Evolutionary conservation across 345 rosid genomes (phyloP).

Genomic region (Salix exigua): DNA sequence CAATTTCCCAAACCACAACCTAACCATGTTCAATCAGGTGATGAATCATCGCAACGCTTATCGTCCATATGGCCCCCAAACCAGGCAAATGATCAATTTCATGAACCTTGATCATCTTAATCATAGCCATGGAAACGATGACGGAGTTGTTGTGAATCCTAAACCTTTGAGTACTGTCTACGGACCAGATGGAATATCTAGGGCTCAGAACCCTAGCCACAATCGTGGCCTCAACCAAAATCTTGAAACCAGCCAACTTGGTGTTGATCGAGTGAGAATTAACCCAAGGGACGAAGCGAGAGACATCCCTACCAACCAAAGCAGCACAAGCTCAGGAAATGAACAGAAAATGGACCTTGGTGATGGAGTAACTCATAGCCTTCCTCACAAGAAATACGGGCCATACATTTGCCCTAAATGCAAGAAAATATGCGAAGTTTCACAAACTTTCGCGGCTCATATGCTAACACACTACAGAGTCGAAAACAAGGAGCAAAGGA

Average conservation of each 20-base stretch:
- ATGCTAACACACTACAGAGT: conserved; percentile 3
- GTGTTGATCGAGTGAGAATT: too few relatives aligned
- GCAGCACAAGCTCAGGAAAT: too few relatives aligned
- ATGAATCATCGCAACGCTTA: too few relatives aligned
- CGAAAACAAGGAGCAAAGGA: conserved; percentile 23
- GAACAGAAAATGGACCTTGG: not conserved
- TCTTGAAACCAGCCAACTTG: not conserved
- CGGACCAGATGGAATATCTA: not conserved
- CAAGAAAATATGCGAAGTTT: not conserved
- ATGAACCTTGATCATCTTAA: not conserved
- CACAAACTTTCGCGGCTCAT: conserved; percentile 31
- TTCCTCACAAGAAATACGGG: conserved; percentile 17
- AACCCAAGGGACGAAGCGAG: too few relatives aligned
- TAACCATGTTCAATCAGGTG: too few relatives aligned
- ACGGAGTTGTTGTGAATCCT: not conserved
- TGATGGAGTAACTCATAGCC: conserved; percentile 32
- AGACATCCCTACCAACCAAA: too few relatives aligned
- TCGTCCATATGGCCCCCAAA: not conserved
- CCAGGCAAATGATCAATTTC: not conserved
- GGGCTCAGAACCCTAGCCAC: not conserved
- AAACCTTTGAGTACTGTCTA: not conserved
- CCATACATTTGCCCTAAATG: conserved; percentile 31
- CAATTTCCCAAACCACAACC: too few relatives aligned
- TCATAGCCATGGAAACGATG: too few relatives aligned
- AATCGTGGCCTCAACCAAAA: not conserved